Percentiles rank a stretch among this genome's conserved stretches.
Conservation (phyloP, 225 moss, liverwort and hornwort species). For the Polytrichum commune region DNA sequence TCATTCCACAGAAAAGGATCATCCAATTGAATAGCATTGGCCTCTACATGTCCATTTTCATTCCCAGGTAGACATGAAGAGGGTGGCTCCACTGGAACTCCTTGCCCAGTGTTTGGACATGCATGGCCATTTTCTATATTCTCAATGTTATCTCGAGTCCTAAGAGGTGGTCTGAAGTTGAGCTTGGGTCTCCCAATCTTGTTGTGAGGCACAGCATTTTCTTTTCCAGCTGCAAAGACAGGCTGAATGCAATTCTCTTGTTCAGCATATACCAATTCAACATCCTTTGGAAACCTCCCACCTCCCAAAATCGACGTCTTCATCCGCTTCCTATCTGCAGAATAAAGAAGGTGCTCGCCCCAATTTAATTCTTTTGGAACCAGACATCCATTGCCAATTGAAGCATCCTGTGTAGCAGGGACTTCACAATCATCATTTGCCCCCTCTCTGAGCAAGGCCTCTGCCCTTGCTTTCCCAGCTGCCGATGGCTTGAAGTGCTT, state of each 20-base stretch:
- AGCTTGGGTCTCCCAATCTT: too few species aligned
- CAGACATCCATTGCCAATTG: background rate
- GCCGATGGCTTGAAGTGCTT: background rate
- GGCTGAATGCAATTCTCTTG: too few species aligned
- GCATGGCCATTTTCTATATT: too few species aligned
- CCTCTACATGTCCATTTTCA: background rate
- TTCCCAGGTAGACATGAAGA: too few species aligned
- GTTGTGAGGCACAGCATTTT: background rate
- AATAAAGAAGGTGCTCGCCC: background rate
- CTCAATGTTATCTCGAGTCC: too few species aligned
- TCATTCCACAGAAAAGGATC: too few species aligned
- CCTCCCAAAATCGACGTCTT: background rate
- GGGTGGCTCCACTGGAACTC: too few species aligned
- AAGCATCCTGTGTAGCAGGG: background rate
- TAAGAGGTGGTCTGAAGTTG: too few species aligned
- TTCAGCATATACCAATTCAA: too few species aligned
- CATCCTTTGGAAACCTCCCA: background rate
- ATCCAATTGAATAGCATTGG: background rate
- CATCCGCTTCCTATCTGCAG: background rate
- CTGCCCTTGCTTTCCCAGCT: slow-evolving; percentile 5
- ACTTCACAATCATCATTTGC: background rate
- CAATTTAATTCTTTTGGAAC: background rate
- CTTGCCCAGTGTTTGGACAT: too few species aligned
- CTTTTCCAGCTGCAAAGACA: background rate
- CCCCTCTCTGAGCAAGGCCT: slow-evolving; percentile 1